These are phyloP conservation scores for Pulveroboletus sp. DNA, from an alignment of 768 basidiomycete species.

Conservation along the genomic window DNA sequence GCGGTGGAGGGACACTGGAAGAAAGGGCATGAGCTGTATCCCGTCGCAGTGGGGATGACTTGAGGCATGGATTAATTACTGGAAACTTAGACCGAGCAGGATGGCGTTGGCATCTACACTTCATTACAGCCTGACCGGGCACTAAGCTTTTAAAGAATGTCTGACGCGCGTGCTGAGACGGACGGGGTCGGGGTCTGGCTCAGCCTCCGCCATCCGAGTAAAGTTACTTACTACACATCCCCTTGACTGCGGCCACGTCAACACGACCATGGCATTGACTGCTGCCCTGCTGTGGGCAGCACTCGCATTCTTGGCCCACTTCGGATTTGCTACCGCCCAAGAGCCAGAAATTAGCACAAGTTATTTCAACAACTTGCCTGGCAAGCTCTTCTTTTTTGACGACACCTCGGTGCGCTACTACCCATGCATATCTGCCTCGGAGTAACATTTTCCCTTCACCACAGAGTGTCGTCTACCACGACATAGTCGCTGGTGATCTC, in stretches of 20 bases:
- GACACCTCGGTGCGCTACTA: conserved; percentile 74
- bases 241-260: conserved; percentile 14
- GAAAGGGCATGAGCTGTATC: no score
- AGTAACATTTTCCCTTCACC: background rate
- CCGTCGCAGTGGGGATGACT: no score
- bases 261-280: conserved; percentile 25
- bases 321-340: conserved; percentile 33
- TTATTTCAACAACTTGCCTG: conserved; percentile 70
- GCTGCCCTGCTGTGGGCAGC: conserved; percentile 26
- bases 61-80: no score
- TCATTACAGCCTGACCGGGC: no score
- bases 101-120: no score
- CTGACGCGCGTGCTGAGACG: no score
- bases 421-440: background rate
- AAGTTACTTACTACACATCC: background rate
- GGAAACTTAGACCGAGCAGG: no score
- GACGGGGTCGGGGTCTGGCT: no score
- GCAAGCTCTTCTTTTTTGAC: conserved; percentile 86
- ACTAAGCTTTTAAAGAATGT: no score
- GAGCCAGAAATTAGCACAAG: conserved; percentile 48
- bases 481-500: conserved; percentile 63
- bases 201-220: conserved; percentile 4
- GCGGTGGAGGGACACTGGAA: no score
- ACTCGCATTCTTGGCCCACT: conserved; percentile 20
- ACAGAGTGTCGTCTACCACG: conserved; percentile 79